Evolutionary conservation across 2,329 filamentous ascomycete genomes (phyloP).

Genomic region (Sclerotinia subarctica): DNA sequence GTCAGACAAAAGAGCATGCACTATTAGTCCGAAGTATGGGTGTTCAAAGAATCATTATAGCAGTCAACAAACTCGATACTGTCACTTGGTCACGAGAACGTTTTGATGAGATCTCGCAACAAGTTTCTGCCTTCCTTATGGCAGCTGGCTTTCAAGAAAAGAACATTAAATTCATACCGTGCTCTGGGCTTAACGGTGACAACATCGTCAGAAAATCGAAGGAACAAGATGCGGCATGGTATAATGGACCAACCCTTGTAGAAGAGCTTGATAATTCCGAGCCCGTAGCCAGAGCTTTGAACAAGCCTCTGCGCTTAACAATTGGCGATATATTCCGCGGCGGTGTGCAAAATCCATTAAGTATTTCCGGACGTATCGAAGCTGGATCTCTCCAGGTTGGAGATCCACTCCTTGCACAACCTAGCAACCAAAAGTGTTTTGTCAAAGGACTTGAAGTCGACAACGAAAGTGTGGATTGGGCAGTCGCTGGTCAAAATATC

Average conservation of each 20-base stretch:
- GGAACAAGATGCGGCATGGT: slow-evolving; percentile 67
- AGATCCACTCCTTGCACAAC: slow-evolving; percentile 75
- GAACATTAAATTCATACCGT: slow-evolving; percentile 82
- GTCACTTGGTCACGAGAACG: slow-evolving; percentile 77
- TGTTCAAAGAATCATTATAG: slow-evolving; percentile 81
- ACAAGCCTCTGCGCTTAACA: slow-evolving; percentile 79
- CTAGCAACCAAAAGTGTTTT: slow-evolving; percentile 74
- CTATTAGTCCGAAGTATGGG: slow-evolving; percentile 87
- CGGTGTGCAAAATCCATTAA: slow-evolving; percentile 75
- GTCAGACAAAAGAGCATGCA: slow-evolving; percentile 92
- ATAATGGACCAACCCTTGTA: slow-evolving; percentile 73
- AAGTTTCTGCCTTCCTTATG: slow-evolving; percentile 78
- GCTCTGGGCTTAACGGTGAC: slow-evolving; percentile 83
- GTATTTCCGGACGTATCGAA: slow-evolving; percentile 82
- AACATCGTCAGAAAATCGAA: slow-evolving; percentile 68
- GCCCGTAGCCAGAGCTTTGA: slow-evolving; percentile 65
- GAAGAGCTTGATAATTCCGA: slow-evolving; percentile 83
- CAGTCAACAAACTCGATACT: slow-evolving; percentile 92
- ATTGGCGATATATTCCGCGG: slow-evolving; percentile 84
- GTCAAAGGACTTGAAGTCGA: slow-evolving; percentile 81
- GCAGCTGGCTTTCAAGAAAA: slow-evolving; percentile 78
- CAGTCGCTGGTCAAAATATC: slow-evolving; percentile 86
- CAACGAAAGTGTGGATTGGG: slow-evolving; percentile 74
- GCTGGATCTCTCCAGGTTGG: slow-evolving; percentile 80
- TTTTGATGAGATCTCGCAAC: slow-evolving; percentile 80